phyloP scores from a whole-genome alignment of 176 grass and related monocot species.

The Luzula sylvatica region DNA sequence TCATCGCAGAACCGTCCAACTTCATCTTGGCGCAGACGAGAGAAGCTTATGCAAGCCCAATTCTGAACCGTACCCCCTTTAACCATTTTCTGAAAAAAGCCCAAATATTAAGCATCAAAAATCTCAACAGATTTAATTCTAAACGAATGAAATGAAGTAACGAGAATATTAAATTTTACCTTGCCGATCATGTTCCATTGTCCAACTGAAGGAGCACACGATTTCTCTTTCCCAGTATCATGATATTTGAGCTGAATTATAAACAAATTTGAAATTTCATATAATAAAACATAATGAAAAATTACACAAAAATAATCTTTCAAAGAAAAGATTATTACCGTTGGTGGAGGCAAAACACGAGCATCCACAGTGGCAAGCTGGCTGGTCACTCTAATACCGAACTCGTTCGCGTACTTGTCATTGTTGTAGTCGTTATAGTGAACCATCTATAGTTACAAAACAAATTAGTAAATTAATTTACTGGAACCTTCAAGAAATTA shows the following conservation, averaged over 20 bases:
- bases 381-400: constrained; percentile 35
- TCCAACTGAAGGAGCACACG: constrained; percentile 34
- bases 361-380: constrained; percentile 38
- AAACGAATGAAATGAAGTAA: neutral
- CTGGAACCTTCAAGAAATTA: neutral
- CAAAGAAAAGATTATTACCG: constrained; percentile 20
- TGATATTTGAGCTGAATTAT: constrained; percentile 70
- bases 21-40: neutral
- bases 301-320: constrained; percentile 2
- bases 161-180: constrained; percentile 23
- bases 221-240: constrained; percentile 52
- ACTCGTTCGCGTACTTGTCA: constrained; percentile 33
- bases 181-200: constrained; percentile 86
- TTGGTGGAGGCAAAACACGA: constrained; percentile 45
- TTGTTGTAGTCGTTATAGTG: constrained; percentile 35
- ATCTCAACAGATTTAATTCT: constrained; percentile 14
- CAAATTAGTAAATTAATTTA: constrained; percentile 5
- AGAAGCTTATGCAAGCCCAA: constrained; percentile 64
- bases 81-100: constrained; percentile 60
- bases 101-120: neutral
- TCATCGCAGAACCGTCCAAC: constrained; percentile 27
- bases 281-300: neutral
- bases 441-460: constrained; percentile 44
- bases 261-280: constrained; percentile 11
- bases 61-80: constrained; percentile 28